phyloP scores from a whole-genome alignment of 306 rosid species.

The Arachis stenosperma region DNA sequence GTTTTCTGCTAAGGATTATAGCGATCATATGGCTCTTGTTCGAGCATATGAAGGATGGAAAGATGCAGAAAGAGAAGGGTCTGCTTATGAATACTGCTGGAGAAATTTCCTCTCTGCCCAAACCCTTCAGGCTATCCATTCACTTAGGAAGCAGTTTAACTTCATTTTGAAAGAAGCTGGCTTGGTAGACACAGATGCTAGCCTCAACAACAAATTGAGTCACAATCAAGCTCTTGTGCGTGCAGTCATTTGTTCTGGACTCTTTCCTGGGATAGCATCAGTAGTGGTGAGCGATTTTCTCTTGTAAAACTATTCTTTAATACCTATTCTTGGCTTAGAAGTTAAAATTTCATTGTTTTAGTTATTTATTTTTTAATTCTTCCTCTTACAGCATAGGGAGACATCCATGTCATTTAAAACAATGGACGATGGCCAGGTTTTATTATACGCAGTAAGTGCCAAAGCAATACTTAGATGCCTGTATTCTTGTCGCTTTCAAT shows the following conservation, averaged over 20 bases:
- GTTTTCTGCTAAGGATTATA: constrained; percentile 96
- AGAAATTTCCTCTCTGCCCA: constrained; percentile 97
- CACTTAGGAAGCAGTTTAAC: constrained; percentile 91
- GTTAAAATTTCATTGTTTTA: constrained; percentile 28
- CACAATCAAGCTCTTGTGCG: constrained; percentile 95
- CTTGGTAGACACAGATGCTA: constrained; percentile 72
- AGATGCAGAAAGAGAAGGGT: constrained; percentile 98
- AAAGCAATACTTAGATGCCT: constrained; percentile 1
- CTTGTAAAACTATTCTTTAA: constrained; percentile 26
- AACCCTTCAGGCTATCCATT: constrained; percentile 97
- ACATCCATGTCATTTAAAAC: constrained; percentile 98
- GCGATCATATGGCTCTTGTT: constrained; percentile 99
- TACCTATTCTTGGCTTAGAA: constrained; percentile 8
- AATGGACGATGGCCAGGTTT: constrained; percentile 95
- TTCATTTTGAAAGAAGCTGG: constrained; percentile 90
- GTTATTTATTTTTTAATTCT: constrained; percentile 32
- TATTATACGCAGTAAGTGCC: constrained; percentile 81
- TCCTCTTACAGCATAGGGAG: constrained; percentile 85
- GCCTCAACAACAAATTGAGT: constrained; percentile 73
- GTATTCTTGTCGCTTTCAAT: constrained; percentile 1
- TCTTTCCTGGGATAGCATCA: constrained; percentile 93
- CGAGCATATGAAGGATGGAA: constrained; percentile 99
- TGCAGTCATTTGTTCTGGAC: constrained; percentile 91
- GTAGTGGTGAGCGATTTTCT: constrained; percentile 74
- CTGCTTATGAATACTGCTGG: constrained; percentile 98